Evolutionary conservation across 2,329 filamentous ascomycete species (phyloP), one percentile per base, ranked within the genome.

Genomic region (Cladosporium sp.): DNA sequence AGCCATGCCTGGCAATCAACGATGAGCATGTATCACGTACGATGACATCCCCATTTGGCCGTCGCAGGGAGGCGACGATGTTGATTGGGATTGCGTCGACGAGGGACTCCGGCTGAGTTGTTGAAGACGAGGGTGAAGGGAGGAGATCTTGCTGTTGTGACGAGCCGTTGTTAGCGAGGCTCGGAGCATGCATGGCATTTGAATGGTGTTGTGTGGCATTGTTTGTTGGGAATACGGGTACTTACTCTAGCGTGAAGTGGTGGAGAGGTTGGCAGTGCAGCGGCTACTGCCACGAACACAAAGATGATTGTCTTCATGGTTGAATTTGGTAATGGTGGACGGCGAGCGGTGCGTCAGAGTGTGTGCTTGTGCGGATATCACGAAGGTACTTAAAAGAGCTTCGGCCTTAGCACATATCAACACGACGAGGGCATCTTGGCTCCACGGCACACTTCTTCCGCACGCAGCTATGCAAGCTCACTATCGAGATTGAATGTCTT

Each of bases 11-110:
- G 40, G n/a, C 2, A 44, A 10, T 2, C 23, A 26, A 26, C n/a
- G n/a, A n/a, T n/a, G 10, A 46, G 40, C 7, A 1, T 29, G 4
- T 16, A 29, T 11, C 6, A 46, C 61, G 55, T 46, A 63, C 61
- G 12, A 63, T 56, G 10, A 63, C 61, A 16, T 63, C 61, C 16
- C 61, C 61, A 16, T 63, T 63, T 2, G 61, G 50, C 49, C 61
- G 33, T 26, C 35, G 40, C 10, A 63, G 33, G 14, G 61, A 63
- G 8, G 61, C 26, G 8, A 35, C 61, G 14, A 46, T 12, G 35
- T 55, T 56, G 12, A 63, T n/a, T 23, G 50, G 61, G n/a, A 63
- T 56, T 11, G n/a, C 16, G 10, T 56, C 50, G 3, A 62, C 1
- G 29, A 26, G 21, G 21, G 49, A 29, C 1, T 16, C 23, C 16